These are phyloP conservation scores for Massariosphaeria phaeospora DNA, from an alignment of 495 filamentous ascomycete genomes.

Conservation along the genomic window DNA sequence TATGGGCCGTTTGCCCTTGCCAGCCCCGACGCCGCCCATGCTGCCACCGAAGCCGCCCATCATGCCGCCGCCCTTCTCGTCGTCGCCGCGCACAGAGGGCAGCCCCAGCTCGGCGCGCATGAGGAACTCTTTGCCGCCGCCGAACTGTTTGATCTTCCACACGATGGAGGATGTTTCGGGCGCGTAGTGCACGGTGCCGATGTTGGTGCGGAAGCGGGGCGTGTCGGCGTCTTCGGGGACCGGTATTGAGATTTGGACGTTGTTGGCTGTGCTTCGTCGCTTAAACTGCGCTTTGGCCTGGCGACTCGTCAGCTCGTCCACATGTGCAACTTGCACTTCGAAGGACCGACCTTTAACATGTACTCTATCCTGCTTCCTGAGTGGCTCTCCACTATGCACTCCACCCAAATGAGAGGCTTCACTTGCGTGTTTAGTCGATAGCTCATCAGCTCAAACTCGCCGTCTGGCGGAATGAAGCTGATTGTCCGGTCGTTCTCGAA, in stretches of 20 bases:
- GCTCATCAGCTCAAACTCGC: conserved; percentile 99
- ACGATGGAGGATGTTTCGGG: conserved; percentile 96
- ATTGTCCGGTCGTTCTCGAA: conserved; percentile 99
- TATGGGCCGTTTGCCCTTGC: conserved; percentile 91
- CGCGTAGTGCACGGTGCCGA: conserved; percentile 96
- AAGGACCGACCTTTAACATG: conserved; percentile 72
- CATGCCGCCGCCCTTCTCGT: conserved; percentile 93
- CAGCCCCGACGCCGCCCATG: conserved; percentile 69
- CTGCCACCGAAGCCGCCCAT: conserved; percentile 94
- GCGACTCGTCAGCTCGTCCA: neutral
- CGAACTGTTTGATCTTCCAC: conserved; percentile 99
- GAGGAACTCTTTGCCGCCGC: conserved; percentile 95
- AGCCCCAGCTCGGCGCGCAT: conserved; percentile 98
- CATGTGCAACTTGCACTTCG: neutral
- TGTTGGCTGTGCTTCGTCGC: conserved; percentile 94
- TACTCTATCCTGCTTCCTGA: conserved; percentile 94
- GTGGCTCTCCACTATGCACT: conserved; percentile 94
- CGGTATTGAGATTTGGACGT: conserved; percentile 95
- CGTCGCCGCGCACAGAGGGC: conserved; percentile 91
- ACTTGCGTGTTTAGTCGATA: conserved; percentile 99
- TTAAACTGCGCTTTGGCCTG: conserved; percentile 97
- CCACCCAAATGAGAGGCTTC: conserved; percentile 97
- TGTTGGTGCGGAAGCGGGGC: conserved; percentile 94
- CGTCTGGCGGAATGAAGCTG: conserved; percentile 97
- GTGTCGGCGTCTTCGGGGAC: conserved; percentile 97